phyloP scores from a whole-genome alignment of 2,329 filamentous ascomycete genomes.

The Cladosporium oxysporum region DNA sequence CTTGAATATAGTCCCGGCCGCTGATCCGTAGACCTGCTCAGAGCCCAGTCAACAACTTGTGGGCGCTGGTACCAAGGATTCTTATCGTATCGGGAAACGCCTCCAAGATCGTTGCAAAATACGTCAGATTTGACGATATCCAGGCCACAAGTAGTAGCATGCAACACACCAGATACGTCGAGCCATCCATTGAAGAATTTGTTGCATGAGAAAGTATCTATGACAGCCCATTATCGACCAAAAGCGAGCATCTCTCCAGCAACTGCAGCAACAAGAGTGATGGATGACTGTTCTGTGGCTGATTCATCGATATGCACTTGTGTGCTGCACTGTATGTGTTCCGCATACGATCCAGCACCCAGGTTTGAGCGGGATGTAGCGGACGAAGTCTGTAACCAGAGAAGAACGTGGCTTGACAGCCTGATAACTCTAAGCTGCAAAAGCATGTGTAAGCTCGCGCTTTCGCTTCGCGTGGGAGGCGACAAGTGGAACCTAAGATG shows the following conservation, averaged over 20 bases:
- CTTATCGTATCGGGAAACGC: neutral
- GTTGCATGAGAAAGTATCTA: neutral
- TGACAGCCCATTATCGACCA: neutral
- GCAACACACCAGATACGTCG: neutral
- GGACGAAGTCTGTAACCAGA: neutral
- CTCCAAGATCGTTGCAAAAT: accelerated
- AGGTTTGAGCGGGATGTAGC: neutral
- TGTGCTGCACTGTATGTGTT: neutral
- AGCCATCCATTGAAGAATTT: neutral
- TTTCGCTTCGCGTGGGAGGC: neutral
- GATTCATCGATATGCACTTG: too few relatives aligned
- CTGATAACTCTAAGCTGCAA: neutral
- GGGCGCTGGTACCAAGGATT: neutral
- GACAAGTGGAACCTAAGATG: neutral
- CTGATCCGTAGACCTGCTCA: neutral
- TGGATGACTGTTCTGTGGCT: neutral
- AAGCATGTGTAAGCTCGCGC: neutral
- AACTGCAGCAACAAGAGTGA: neutral
- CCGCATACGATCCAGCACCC: neutral
- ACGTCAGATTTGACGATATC: neutral
- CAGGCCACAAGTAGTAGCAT: neutral
- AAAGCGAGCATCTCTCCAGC: neutral
- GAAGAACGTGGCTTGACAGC: neutral
- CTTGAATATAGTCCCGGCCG: neutral
- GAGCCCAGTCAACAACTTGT: neutral